Evolutionary conservation across 2,329 filamentous ascomycete species (phyloP).

Genomic region (Phialophora expanda): DNA sequence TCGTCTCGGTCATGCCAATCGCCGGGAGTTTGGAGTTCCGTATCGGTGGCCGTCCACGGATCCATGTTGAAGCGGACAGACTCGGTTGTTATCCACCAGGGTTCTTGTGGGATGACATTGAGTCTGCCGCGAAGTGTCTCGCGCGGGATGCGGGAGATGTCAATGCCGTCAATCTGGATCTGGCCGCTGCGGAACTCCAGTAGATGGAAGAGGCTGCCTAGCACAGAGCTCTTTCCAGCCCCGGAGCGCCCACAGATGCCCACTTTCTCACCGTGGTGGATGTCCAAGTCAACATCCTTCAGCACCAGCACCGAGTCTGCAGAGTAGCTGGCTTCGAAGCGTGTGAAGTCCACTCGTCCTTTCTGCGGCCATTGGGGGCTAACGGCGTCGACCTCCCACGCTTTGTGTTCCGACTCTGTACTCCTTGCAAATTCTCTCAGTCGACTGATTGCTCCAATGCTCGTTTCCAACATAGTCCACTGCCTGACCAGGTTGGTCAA

Average conservation of each 20-base stretch:
- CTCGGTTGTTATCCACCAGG: constrained; percentile 38
- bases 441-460: constrained; percentile 62
- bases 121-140: constrained; percentile 38
- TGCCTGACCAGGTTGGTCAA: constrained; percentile 58
- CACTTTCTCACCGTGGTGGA: constrained; percentile 43
- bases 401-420: constrained; percentile 52
- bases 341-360: constrained; percentile 38
- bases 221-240: constrained; percentile 43
- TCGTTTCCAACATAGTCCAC: constrained; percentile 65
- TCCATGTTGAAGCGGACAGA: constrained; percentile 46
- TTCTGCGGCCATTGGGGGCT: constrained; percentile 38
- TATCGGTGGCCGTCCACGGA: constrained; percentile 39
- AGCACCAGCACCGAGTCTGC: constrained; percentile 37
- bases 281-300: constrained; percentile 39
- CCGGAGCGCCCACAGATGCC: constrained; percentile 46
- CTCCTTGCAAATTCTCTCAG: constrained; percentile 59
- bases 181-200: constrained; percentile 40
- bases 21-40: not conserved
- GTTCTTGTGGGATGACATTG: constrained; percentile 43
- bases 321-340: constrained; percentile 36
- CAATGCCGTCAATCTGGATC: constrained; percentile 41
- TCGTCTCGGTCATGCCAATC: constrained; percentile 37
- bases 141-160: constrained; percentile 36
- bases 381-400: constrained; percentile 44
- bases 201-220: constrained; percentile 40